Evolutionary conservation across 306 rosid species (phyloP).

Genomic region (Glycine latifolia): DNA sequence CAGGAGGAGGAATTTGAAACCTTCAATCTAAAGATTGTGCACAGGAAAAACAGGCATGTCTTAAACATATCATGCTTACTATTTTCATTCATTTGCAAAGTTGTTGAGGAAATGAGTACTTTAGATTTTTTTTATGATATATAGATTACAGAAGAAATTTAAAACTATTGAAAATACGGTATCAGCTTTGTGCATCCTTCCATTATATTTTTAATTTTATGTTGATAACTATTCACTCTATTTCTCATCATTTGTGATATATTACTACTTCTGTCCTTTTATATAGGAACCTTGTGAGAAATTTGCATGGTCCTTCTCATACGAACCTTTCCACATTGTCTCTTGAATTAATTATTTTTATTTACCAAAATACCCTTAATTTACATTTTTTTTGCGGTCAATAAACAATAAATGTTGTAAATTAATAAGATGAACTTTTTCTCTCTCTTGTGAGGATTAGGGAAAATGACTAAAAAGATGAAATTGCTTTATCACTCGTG

Average conservation of each 20-base stretch:
- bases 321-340: no score
- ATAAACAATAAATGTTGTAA: no score
- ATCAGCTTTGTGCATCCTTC: conserved; percentile 14
- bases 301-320: no score
- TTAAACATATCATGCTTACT: conserved; percentile 27
- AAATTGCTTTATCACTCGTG: no score
- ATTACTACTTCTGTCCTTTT: not conserved
- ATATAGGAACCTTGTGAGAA: no score
- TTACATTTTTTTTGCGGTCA: no score
- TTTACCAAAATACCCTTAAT: no score
- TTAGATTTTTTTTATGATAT: not conserved
- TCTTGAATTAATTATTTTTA: no score
- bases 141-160: not conserved
- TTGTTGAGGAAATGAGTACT: conserved; percentile 35
- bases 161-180: conserved; percentile 23
- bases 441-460: no score
- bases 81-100: conserved; percentile 25
- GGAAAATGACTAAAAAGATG: no score
- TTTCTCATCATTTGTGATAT: conserved; percentile 33
- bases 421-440: no score
- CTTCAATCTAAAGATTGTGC: conserved; percentile 97
- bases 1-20: conserved; percentile 99
- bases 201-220: not conserved
- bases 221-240: conserved; percentile 7
- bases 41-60: conserved; percentile 94